Percentiles rank a stretch among this genome's conserved stretches.
phyloP scores from a whole-genome alignment of 768 basidiomycete genomes.

The Crepidotus variabilis region DNA sequence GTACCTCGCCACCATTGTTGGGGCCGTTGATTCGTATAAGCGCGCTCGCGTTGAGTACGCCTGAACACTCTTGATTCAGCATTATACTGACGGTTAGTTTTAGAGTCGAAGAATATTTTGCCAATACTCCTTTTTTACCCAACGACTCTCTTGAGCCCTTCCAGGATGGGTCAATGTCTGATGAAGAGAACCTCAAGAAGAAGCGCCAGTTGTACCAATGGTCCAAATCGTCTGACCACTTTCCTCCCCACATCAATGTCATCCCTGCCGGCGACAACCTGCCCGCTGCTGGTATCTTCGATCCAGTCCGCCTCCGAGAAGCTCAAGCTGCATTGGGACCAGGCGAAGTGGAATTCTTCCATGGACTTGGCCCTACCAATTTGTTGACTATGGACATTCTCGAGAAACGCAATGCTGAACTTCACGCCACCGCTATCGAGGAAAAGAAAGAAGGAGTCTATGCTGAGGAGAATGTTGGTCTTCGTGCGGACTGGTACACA shows the following conservation, averaged over 20 bases:
- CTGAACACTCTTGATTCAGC: background rate
- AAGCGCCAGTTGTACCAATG: background rate
- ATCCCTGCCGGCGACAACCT: background rate
- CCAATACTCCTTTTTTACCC: background rate
- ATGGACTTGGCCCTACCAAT: too few relatives aligned
- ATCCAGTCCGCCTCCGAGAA: background rate
- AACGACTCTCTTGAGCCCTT: background rate
- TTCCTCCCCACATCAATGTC: background rate
- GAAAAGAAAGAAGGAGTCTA: conserved; percentile 15
- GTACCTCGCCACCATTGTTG: background rate
- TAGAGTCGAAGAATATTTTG: background rate
- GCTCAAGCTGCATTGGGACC: background rate
- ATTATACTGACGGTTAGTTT: background rate
- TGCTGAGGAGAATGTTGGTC: conserved; percentile 22
- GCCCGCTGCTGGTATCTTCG: background rate
- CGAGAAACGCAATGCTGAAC: conserved; percentile 12
- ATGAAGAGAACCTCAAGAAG: background rate
- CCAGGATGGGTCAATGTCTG: background rate
- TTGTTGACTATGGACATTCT: conserved; percentile 12
- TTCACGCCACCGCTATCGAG: conserved; percentile 3
- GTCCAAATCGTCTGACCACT: background rate
- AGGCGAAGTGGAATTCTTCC: background rate
- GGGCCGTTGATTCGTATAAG: background rate
- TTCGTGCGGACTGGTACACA: conserved; percentile 26
- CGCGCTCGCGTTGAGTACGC: background rate